A percentile compares a stretch with the other conserved stretches of the same genome.
These are phyloP conservation scores for Lipomyces mesembrius DNA, from an alignment of 805 yeast species.

Conservation along the genomic window DNA sequence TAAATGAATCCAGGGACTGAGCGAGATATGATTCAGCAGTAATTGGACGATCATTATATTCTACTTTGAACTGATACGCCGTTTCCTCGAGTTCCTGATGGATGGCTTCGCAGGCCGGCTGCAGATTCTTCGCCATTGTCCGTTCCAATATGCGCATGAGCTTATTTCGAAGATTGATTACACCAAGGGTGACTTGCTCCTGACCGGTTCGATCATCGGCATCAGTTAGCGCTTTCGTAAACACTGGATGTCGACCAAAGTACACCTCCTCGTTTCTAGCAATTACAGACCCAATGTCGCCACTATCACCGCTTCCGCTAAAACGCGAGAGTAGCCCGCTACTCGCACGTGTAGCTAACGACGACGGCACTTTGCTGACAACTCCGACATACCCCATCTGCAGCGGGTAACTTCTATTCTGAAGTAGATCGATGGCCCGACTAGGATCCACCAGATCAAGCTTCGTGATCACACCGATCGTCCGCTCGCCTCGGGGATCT, in stretches of 20 bases:
- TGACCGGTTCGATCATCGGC: neutral
- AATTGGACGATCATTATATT: conserved; percentile 89
- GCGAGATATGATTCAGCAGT: conserved; percentile 95
- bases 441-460: conserved; percentile 85
- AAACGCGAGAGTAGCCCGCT: conserved; percentile 23
- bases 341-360: conserved; percentile 13
- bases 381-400: conserved; percentile 98
- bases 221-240: conserved; percentile 40
- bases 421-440: conserved; percentile 67
- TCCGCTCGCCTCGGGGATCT: conserved; percentile 93
- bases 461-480: conserved; percentile 95
- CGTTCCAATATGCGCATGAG: conserved; percentile 84
- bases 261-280: conserved; percentile 57
- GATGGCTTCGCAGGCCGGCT: conserved; percentile 84
- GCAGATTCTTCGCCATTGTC: conserved; percentile 86
- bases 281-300: conserved; percentile 58
- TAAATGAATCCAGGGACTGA: conserved; percentile 84
- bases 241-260: conserved; percentile 66
- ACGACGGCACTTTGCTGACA: conserved; percentile 74
- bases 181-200: conserved; percentile 60
- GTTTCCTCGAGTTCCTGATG: conserved; percentile 93
- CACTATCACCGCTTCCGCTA: conserved; percentile 52
- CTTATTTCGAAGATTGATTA: conserved; percentile 73
- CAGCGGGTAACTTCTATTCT: conserved; percentile 83
- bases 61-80: conserved; percentile 89